Percentiles rank a stretch among this genome's conserved stretches.
These are phyloP conservation scores for Monosporascus sp. DNA, from an alignment of 2,329 filamentous ascomycete genomes.

Conservation along the genomic window DNA sequence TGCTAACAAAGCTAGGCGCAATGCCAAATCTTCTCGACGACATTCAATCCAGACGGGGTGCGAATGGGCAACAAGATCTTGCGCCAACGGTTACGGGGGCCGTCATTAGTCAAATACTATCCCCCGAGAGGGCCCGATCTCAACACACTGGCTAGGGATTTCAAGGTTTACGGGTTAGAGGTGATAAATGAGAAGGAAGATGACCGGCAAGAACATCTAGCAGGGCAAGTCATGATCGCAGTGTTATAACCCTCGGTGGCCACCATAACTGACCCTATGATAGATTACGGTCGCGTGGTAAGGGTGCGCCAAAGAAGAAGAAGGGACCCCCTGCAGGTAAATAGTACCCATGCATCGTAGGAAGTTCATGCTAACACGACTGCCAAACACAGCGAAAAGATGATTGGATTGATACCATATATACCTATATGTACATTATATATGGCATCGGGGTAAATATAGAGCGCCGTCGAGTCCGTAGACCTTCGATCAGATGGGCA, in stretches of 20 bases:
- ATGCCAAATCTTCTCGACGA: slow-evolving; percentile 87
- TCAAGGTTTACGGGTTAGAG: slow-evolving; percentile 62
- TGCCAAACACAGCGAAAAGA: background rate
- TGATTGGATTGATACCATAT: background rate
- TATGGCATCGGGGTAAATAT: slow-evolving; percentile 1
- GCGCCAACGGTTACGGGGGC: slow-evolving; percentile 81
- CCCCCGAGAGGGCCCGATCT: slow-evolving; percentile 59
- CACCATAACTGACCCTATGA: slow-evolving; percentile 23
- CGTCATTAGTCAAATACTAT: slow-evolving; percentile 80
- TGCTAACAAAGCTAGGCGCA: slow-evolving; percentile 54
- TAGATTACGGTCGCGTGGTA: slow-evolving; percentile 73
- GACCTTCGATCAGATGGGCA: background rate
- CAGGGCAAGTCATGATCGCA: slow-evolving; percentile 43
- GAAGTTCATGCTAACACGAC: background rate
- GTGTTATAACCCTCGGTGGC: slow-evolving; percentile 9
- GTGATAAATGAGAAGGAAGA: slow-evolving; percentile 72
- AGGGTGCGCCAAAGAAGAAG: slow-evolving; percentile 88
- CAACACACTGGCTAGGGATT: slow-evolving; percentile 67
- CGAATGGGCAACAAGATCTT: slow-evolving; percentile 90
- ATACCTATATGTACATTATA: background rate
- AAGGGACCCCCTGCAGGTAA: slow-evolving; percentile 36
- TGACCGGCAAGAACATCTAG: slow-evolving; percentile 71
- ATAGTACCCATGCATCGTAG: background rate
- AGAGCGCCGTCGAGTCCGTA: background rate
- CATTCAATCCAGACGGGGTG: slow-evolving; percentile 77